Percentiles rank a stretch among this genome's conserved stretches.
phyloP scores from a whole-genome alignment of 1,284 basidiomycete species.

The Cutaneotrichosporon arboriforme region DNA sequence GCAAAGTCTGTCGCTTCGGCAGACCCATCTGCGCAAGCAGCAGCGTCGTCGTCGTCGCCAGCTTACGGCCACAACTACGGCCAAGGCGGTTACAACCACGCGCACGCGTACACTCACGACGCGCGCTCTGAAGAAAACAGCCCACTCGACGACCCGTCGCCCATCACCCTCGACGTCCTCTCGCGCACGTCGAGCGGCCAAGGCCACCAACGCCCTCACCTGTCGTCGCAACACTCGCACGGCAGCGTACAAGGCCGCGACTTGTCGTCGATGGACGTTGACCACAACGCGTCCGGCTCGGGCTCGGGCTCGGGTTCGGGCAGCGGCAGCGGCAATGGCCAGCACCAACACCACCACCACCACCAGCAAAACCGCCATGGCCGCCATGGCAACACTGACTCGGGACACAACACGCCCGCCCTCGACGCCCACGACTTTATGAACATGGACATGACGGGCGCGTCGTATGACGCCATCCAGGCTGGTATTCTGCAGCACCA shows the following conservation, averaged over 20 bases:
- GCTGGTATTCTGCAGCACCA: slow-evolving; percentile 21
- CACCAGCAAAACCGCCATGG: background rate
- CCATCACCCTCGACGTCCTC: slow-evolving; percentile 15
- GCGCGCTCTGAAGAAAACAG: background rate
- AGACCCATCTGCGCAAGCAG: background rate
- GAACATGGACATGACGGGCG: slow-evolving; percentile 6
- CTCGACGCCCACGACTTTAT: slow-evolving; percentile 5
- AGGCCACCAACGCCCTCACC: slow-evolving; percentile 4
- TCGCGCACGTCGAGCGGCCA: slow-evolving; percentile 4
- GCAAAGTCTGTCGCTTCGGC: background rate
- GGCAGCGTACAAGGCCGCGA: background rate
- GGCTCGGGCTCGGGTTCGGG: background rate
- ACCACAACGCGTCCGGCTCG: background rate
- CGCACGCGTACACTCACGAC: background rate
- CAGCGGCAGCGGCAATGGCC: background rate
- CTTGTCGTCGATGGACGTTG: slow-evolving; percentile 7
- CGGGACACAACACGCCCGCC: slow-evolving; percentile 5
- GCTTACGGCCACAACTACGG: slow-evolving; percentile 2
- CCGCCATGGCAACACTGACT: background rate
- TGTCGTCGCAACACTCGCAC: background rate
- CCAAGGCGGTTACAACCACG: background rate
- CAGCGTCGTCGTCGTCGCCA: background rate
- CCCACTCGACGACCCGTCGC: slow-evolving; percentile 19
- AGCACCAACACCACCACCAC: background rate
- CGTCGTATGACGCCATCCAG: slow-evolving; percentile 19